Evolutionary conservation across 75 land plant species (phyloP), one percentile per base, ranked within the genome.

Genomic region (Ceratopteris richardii): DNA sequence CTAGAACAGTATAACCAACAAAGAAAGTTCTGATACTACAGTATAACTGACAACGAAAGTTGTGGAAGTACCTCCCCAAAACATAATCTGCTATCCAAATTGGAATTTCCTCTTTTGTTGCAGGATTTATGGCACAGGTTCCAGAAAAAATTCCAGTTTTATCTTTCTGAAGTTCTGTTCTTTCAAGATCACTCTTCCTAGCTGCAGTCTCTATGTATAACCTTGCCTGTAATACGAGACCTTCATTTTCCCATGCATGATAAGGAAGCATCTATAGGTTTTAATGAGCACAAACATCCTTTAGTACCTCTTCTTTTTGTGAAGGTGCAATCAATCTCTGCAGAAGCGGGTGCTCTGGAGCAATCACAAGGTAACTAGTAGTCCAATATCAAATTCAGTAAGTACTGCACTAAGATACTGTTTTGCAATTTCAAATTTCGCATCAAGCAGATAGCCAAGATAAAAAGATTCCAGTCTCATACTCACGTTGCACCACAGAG

Each of bases 1-100:
- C n/a, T n/a, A n/a, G n/a, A n/a, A n/a, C n/a, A n/a, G n/a, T n/a
- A n/a, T n/a, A n/a, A n/a, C n/a, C n/a, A n/a, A n/a, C n/a, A n/a
- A n/a, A n/a, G n/a, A n/a, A n/a, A n/a, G n/a, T n/a, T n/a, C n/a
- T n/a, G n/a, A n/a, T n/a, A n/a, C n/a, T n/a, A n/a, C n/a, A n/a
- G n/a, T n/a, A n/a, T n/a, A n/a, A n/a, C n/a, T n/a, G n/a, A n/a
- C n/a, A n/a, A n/a, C n/a, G n/a, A n/a, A n/a, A n/a, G n/a, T n/a
- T n/a, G n/a, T n/a, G 9, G 37, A 33, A 33, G 9, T 41, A 87
- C 97, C 97, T 85, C 60, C 88, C 97, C 60, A 91, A 68, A 31
- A 91, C 97, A 80, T 91, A 91, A 68, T 91, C 97, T 51, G 97
- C 97, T 43, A 91, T 83, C 97, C 97, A 91, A 29, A 91, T 82